phyloP scores from a whole-genome alignment of 108 stramenopile species.

The Nitzschia sp. region DNA sequence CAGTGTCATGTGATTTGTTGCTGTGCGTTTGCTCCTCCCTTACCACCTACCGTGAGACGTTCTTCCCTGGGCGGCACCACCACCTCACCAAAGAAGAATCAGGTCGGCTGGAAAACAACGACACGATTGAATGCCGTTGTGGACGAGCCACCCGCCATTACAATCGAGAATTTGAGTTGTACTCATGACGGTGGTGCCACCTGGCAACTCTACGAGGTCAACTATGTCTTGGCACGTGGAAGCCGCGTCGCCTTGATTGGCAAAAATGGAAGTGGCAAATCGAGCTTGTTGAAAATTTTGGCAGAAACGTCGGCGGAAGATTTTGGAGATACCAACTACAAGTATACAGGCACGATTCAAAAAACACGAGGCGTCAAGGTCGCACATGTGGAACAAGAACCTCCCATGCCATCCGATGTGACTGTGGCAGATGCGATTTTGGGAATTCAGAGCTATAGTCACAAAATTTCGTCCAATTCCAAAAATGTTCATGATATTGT shows the following conservation, averaged over 20 bases:
- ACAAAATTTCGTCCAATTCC: background rate
- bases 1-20: too few species aligned
- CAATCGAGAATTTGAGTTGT: slow-evolving; percentile 50
- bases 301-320: slow-evolving; percentile 45
- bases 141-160: slow-evolving; percentile 52
- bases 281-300: slow-evolving; percentile 68
- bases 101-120: too few species aligned
- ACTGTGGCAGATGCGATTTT: slow-evolving; percentile 77
- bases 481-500: slow-evolving; percentile 62
- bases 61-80: too few species aligned
- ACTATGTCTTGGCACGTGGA: slow-evolving; percentile 72
- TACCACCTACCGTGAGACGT: too few species aligned
- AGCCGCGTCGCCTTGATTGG: slow-evolving; percentile 70
- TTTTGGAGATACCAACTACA: slow-evolving; percentile 36
- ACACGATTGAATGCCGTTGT: too few species aligned
- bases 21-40: too few species aligned
- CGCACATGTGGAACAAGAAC: slow-evolving; percentile 83
- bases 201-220: slow-evolving; percentile 73
- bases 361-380: slow-evolving; percentile 50
- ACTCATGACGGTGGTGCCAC: slow-evolving; percentile 70
- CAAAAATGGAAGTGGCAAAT: slow-evolving; percentile 79
- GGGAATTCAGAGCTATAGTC: slow-evolving; percentile 39
- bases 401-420: slow-evolving; percentile 56
- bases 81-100: too few species aligned
- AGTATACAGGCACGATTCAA: slow-evolving; percentile 62